A percentile compares a stretch with the other conserved stretches of the same genome.
Conservation (phyloP, 495 filamentous ascomycete species). For the Aspergillus sclerotiicarbonarius region DNA sequence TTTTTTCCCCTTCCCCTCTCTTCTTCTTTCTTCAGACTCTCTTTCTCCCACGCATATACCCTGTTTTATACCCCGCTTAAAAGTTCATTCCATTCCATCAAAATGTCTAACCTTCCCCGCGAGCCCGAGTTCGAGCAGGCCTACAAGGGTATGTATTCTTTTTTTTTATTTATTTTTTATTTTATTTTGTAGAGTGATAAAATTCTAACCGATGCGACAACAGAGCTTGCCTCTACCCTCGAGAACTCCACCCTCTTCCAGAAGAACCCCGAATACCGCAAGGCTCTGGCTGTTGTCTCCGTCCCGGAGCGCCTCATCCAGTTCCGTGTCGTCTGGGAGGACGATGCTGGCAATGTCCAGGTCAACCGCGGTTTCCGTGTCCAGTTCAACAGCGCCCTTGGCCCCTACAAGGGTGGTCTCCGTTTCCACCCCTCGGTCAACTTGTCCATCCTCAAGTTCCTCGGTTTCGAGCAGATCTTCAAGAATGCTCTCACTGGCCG, state of each 20-base stretch:
- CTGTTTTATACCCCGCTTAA: constrained; percentile 1
- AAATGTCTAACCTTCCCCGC: constrained; percentile 77
- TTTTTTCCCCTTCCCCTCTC: constrained; percentile 6
- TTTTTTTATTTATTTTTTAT: too few relatives aligned
- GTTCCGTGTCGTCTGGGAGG: constrained; percentile 96
- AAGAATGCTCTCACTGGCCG: constrained; percentile 96
- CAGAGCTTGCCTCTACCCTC: constrained; percentile 91
- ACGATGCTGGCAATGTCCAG: constrained; percentile 80
- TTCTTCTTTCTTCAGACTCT: constrained; percentile 4
- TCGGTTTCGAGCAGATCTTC: constrained; percentile 99
- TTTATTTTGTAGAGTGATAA: too few relatives aligned
- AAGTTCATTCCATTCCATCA: constrained; percentile 6
- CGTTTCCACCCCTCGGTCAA: constrained; percentile 96
- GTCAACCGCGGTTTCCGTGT: constrained; percentile 97
- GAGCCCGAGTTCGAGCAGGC: constrained; percentile 99
- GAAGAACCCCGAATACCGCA: constrained; percentile 90
- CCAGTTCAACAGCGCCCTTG: constrained; percentile 97
- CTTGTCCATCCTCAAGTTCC: constrained; percentile 95
- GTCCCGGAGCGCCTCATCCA: constrained; percentile 95
- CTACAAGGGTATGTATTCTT: constrained; percentile 78
- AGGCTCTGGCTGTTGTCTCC: constrained; percentile 80
- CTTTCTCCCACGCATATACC: constrained; percentile 5
- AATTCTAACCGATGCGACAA: background rate
- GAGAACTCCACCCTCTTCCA: constrained; percentile 91
- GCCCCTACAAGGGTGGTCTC: constrained; percentile 97